A percentile compares a stretch with the other conserved stretches of the same genome.
phyloP scores from a whole-genome alignment of 1,284 basidiomycete species.

The Laetiporus sulphureus region DNA sequence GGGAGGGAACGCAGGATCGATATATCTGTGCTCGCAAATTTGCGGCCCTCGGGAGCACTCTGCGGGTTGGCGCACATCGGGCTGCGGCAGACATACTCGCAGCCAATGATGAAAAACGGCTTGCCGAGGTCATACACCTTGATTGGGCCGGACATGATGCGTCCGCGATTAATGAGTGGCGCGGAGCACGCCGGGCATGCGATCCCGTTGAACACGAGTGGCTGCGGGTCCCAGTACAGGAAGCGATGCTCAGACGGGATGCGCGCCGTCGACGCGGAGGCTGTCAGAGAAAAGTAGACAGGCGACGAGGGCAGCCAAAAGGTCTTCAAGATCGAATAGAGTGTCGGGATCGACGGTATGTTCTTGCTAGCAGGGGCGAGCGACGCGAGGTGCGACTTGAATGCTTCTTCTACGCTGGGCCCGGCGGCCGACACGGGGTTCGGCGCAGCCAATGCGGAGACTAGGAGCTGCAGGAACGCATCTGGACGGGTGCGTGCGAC shows the following conservation, averaged over 20 bases:
- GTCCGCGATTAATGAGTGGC: constrained; percentile 54
- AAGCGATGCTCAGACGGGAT: constrained; percentile 66
- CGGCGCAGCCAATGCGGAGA: constrained; percentile 48
- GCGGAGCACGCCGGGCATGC: constrained; percentile 54
- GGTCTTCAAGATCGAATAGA: constrained; percentile 68
- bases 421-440: constrained; percentile 51
- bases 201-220: constrained; percentile 71
- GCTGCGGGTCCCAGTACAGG: constrained; percentile 74
- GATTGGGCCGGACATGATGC: constrained; percentile 62
- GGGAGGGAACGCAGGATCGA: constrained; percentile 64
- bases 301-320: constrained; percentile 76
- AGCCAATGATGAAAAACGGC: constrained; percentile 76
- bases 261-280: constrained; percentile 57
- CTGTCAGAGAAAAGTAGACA: constrained; percentile 64
- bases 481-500: constrained; percentile 46
- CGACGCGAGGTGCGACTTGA: constrained; percentile 61
- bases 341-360: constrained; percentile 49
- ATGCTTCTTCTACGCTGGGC: constrained; percentile 61
- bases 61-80: constrained; percentile 36
- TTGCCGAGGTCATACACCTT: constrained; percentile 70
- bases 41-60: constrained; percentile 43
- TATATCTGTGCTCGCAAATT: constrained; percentile 61
- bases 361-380: constrained; percentile 40
- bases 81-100: constrained; percentile 61
- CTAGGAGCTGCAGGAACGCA: constrained; percentile 46